These are phyloP conservation scores for Penicillium flavigenum DNA, from an alignment of 495 filamentous ascomycete species.

Conservation along the genomic window DNA sequence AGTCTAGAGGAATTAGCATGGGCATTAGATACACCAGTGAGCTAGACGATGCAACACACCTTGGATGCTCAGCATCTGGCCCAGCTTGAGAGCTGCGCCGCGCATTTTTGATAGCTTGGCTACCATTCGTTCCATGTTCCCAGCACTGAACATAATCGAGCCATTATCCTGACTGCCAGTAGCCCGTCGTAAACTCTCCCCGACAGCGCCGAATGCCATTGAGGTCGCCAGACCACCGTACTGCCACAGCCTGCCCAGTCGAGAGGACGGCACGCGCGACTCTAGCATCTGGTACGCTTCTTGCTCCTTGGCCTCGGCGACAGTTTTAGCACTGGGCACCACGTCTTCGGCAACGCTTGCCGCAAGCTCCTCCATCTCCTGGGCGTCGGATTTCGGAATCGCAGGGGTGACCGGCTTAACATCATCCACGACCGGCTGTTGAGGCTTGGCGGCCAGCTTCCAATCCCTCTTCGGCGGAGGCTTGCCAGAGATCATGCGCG, in stretches of 20 bases:
- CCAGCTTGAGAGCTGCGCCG: constrained; percentile 95
- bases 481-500: constrained; percentile 49
- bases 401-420: not conserved
- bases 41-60: constrained; percentile 39
- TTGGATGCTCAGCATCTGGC: constrained; percentile 97
- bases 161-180: constrained; percentile 59
- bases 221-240: constrained; percentile 90
- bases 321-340: constrained; percentile 14
- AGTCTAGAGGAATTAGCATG: constrained; percentile 52
- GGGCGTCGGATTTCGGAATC: constrained; percentile 16
- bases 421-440: not conserved
- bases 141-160: constrained; percentile 82
- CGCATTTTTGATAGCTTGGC: constrained; percentile 92
- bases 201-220: constrained; percentile 92
- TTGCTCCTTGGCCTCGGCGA: constrained; percentile 22
- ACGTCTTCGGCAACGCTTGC: constrained; percentile 29
- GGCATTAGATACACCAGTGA: not conserved
- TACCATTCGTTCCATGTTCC: constrained; percentile 89
- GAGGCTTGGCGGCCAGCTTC: constrained; percentile 15
- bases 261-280: constrained; percentile 85
- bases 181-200: constrained; percentile 74
- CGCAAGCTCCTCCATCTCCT: constrained; percentile 24
- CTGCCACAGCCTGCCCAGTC: constrained; percentile 86
- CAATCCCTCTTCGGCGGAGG: constrained; percentile 21
- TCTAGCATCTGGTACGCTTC: constrained; percentile 72